phyloP scores from a whole-genome alignment of 257 asterid genomes.

The Vinca minor region DNA sequence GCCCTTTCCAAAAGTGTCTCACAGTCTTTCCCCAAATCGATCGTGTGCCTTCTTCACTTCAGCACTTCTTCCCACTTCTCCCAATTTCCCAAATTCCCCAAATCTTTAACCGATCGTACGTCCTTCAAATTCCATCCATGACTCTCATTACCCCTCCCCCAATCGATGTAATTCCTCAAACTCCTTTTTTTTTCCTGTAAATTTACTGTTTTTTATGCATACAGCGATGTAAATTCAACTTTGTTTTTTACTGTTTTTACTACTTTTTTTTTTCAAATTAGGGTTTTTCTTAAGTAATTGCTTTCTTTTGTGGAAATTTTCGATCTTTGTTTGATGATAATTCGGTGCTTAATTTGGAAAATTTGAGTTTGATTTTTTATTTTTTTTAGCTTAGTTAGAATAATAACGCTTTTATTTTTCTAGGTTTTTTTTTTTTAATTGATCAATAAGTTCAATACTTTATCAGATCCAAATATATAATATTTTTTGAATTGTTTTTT shows the following conservation, averaged over 20 bases:
- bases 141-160: conserved; percentile 57
- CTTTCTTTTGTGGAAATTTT: conserved; percentile 5
- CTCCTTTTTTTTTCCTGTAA: not conserved
- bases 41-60: conserved; percentile 16
- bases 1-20: conserved; percentile 4
- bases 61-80: not conserved
- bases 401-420: conserved; percentile 15
- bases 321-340: conserved; percentile 10
- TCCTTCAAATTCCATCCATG: conserved; percentile 31
- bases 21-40: conserved; percentile 11
- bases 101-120: conserved; percentile 36
- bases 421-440: conserved; percentile 18
- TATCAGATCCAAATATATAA: conserved; percentile 24
- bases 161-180: conserved; percentile 31
- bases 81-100: conserved; percentile 15
- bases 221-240: conserved; percentile 3
- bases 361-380: conserved; percentile 10
- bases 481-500: conserved; percentile 9
- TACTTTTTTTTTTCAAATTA: conserved; percentile 1
- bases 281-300: not conserved
- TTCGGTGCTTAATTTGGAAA: not conserved
- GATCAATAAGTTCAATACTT: conserved; percentile 17
- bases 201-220: not conserved
- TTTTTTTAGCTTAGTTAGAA: conserved; percentile 1
- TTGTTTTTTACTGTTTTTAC: conserved; percentile 11